These are phyloP conservation scores for Tolypocladium ophioglossoides DNA, from an alignment of 2,329 filamentous ascomycete species.

Conservation along the genomic window DNA sequence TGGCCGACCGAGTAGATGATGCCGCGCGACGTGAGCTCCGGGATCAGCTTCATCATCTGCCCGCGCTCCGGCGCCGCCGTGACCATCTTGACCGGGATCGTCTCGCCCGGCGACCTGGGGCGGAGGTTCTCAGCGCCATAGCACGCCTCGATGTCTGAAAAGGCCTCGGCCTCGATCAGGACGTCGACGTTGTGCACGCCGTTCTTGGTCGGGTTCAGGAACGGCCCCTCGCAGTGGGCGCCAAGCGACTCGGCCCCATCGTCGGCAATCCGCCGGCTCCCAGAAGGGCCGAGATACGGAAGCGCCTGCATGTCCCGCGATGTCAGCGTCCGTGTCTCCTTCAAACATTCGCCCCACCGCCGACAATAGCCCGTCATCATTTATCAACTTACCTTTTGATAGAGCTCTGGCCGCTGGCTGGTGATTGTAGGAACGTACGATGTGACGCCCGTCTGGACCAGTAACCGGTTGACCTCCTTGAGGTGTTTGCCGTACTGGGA, in stretches of 20 bases:
- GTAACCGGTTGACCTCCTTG: constrained; percentile 55
- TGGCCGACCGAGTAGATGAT: constrained; percentile 79
- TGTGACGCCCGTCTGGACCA: constrained; percentile 75
- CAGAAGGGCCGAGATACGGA: constrained; percentile 67
- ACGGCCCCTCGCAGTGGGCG: constrained; percentile 85
- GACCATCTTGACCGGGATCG: constrained; percentile 59
- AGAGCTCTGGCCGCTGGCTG: constrained; percentile 70
- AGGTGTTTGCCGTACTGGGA: constrained; percentile 63
- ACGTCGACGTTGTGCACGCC: constrained; percentile 74
- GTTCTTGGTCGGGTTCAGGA: constrained; percentile 73
- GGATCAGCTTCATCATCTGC: constrained; percentile 58
- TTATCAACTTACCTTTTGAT: constrained; percentile 46
- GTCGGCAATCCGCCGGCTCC: constrained; percentile 42
- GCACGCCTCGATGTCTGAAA: constrained; percentile 56
- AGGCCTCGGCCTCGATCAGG: constrained; percentile 51
- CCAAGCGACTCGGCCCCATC: constrained; percentile 80
- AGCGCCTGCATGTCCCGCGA: constrained; percentile 39
- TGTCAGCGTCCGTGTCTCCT: not conserved
- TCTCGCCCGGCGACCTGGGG: constrained; percentile 20
- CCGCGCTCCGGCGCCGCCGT: constrained; percentile 79
- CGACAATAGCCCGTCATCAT: not conserved
- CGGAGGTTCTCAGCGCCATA: constrained; percentile 64
- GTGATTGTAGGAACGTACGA: constrained; percentile 80
- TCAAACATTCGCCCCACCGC: not conserved
- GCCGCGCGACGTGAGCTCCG: constrained; percentile 49